Conservation (phyloP, 345 rosid species). For the Garcia nutans region DNA sequence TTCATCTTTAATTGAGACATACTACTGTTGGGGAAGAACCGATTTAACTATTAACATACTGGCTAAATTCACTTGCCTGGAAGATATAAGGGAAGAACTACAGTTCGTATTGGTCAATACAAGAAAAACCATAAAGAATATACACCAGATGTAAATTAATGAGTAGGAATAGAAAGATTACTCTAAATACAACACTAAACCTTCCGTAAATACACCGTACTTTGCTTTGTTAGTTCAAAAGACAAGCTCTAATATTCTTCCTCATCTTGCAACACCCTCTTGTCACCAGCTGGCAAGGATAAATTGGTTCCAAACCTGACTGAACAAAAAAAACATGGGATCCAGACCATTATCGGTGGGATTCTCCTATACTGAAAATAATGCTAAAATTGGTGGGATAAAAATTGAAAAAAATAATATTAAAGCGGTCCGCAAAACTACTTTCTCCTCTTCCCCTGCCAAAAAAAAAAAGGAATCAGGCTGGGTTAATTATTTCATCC, state of each 20-base stretch:
- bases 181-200: background rate
- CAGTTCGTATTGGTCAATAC: too few relatives aligned
- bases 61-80: too few relatives aligned
- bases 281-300: background rate
- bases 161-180: background rate
- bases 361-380: background rate
- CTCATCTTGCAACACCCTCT: background rate
- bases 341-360: background rate
- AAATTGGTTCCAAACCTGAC: background rate
- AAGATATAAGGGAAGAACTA: too few relatives aligned
- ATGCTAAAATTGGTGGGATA: too few relatives aligned
- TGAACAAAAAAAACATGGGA: background rate
- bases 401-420: too few relatives aligned
- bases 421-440: constrained; percentile 13
- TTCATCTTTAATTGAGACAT: too few relatives aligned
- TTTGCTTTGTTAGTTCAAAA: background rate
- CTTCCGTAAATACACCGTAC: background rate
- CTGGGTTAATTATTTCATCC: too few relatives aligned
- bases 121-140: background rate
- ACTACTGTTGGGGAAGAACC: too few relatives aligned
- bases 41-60: too few relatives aligned
- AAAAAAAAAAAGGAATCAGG: constrained; percentile 1
- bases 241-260: background rate
- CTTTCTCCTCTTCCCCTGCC: constrained; percentile 75
- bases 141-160: background rate